Percentiles rank a stretch among this genome's conserved stretches.
Conservation (phyloP, 2,329 filamentous ascomycete genomes). For the Truncatella angustata region DNA sequence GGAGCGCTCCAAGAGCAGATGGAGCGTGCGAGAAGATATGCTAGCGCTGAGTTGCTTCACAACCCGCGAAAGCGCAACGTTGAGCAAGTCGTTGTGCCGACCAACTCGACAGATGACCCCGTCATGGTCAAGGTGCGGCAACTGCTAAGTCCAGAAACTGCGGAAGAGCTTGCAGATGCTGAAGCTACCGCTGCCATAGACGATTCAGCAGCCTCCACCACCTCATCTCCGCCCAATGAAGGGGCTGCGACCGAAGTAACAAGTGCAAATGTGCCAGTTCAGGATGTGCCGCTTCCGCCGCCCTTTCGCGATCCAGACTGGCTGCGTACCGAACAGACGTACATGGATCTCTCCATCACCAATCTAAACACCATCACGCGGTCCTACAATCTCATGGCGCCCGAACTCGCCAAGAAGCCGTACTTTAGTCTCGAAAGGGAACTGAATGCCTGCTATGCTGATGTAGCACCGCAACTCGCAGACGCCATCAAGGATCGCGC, state of each 20-base stretch:
- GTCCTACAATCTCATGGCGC: constrained; percentile 93
- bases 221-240: not conserved
- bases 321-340: constrained; percentile 17
- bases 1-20: constrained; percentile 75
- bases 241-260: not conserved
- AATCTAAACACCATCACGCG: constrained; percentile 78
- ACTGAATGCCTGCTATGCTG: constrained; percentile 76
- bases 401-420: constrained; percentile 86
- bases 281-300: constrained; percentile 35
- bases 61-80: constrained; percentile 55
- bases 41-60: constrained; percentile 66
- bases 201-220: not conserved
- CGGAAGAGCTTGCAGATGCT: constrained; percentile 12
- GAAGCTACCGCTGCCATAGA: constrained; percentile 10
- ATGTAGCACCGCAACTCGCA: constrained; percentile 76
- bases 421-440: constrained; percentile 86
- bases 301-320: constrained; percentile 68
- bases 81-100: constrained; percentile 46
- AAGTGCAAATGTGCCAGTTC: not conserved
- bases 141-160: constrained; percentile 20
- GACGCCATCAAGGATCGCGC: constrained; percentile 71
- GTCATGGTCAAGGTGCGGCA: constrained; percentile 46
- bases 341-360: constrained; percentile 60
- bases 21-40: constrained; percentile 67
- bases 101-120: constrained; percentile 45